Evolutionary conservation across 805 yeast species (phyloP), one percentile per base, ranked within the genome.

Genomic region (Wickerhamomyces sydowiorum): DNA sequence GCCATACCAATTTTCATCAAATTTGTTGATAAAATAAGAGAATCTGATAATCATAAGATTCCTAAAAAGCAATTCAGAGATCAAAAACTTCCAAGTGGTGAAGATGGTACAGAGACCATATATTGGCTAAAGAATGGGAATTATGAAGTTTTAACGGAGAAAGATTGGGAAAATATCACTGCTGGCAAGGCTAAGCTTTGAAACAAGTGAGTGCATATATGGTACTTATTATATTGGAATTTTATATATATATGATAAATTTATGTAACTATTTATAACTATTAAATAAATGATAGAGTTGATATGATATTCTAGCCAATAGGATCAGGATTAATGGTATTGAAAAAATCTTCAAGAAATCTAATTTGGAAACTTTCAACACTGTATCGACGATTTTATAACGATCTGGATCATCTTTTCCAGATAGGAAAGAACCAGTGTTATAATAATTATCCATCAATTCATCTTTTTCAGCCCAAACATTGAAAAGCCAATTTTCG

Each of bases 1-100:
- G 95, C 97, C 0, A 70, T 87, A 28, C 98, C 98, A 0, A 72
- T 82, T 30, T 88, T 90, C 57, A 63, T 88, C 40, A 85, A 88
- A 59, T 75, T 88, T 55, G 82, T 78, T 32, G 59, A 66, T 27
- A 64, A 66, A 39, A 81, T 89, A 46, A 74, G 75, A 51, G 75
- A 78, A 37, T 78, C 86, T 3, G 91, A 86, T 49, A 91, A 86
- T 59, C 90, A 86, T 64, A 90, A 90, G 67, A 78, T 90, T 13
- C 75, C 83, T 12, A 86, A 85, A 61, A 80, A 78, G 53, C 62
- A 65, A 25, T 85, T 78, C 57, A 79, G 83, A 60, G 76, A 81
- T 50, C 89, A 85, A 45, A 69, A 69, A 8, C 61, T 84, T 39
- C 86, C 96, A 43, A 72, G 73, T 57, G 95, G 95, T 39, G 72